Conservation (phyloP, 1,284 basidiomycete genomes). For the Exobasidium rhododendri region DNA sequence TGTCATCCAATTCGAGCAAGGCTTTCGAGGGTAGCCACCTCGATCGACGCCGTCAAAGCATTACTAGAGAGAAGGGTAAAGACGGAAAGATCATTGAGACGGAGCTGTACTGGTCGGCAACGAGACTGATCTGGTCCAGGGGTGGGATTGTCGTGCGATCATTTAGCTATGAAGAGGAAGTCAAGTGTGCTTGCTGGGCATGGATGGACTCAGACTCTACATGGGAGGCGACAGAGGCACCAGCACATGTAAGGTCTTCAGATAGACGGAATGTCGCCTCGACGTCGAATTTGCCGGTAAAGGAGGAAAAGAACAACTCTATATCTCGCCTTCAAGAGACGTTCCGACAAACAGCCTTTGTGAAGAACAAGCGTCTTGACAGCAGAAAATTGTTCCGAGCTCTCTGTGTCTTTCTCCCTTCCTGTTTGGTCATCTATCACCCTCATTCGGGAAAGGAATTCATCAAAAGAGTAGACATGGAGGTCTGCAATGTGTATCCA, state of each 20-base stretch:
- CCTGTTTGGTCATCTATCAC: conserved; percentile 35
- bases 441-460: conserved; percentile 34
- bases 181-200: conserved; percentile 42
- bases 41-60: neutral
- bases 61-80: neutral
- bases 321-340: neutral
- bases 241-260: neutral
- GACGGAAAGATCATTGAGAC: conserved; percentile 9
- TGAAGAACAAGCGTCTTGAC: neutral
- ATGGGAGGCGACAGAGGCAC: neutral
- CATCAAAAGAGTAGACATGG: conserved; percentile 29
- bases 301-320: neutral
- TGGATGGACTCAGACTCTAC: conserved; percentile 19
- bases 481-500: conserved; percentile 19
- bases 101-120: conserved; percentile 34
- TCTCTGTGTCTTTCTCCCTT: conserved; percentile 42
- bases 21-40: neutral
- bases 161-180: conserved; percentile 27
- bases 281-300: neutral
- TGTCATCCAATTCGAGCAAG: neutral
- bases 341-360: neutral
- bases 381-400: conserved; percentile 11
- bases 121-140: conserved; percentile 31
- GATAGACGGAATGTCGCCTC: neutral
- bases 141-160: conserved; percentile 28